phyloP scores from a whole-genome alignment of 345 rosid genomes.

The Populus pruinosa region DNA sequence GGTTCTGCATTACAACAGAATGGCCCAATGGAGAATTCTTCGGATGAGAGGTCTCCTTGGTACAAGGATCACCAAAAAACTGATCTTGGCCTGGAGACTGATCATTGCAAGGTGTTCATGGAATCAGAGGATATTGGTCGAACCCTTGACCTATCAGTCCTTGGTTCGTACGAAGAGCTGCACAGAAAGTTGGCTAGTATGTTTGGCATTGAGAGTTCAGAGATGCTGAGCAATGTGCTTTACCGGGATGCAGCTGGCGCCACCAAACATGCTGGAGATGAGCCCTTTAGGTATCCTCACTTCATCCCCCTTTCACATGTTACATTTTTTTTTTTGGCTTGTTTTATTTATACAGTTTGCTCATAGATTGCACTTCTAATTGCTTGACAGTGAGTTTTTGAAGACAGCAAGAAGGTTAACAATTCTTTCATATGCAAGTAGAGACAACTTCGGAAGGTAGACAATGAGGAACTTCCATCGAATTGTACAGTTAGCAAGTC shows the following conservation, averaged over 20 bases:
- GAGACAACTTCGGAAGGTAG: slow-evolving; percentile 52
- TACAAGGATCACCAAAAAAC: slow-evolving; percentile 40
- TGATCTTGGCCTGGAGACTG: slow-evolving; percentile 47
- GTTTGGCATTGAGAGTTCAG: slow-evolving; percentile 67
- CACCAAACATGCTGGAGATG: slow-evolving; percentile 63
- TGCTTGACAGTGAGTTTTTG: slow-evolving; percentile 66
- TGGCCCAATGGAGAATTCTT: slow-evolving; percentile 45
- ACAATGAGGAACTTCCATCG: slow-evolving; percentile 3
- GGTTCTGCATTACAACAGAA: slow-evolving; percentile 47
- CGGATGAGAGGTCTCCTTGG: slow-evolving; percentile 63
- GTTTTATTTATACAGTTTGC: neutral
- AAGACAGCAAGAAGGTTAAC: slow-evolving; percentile 82
- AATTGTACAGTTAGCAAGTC: slow-evolving; percentile 40
- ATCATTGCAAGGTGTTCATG: slow-evolving; percentile 86
- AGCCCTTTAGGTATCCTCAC: slow-evolving; percentile 65
- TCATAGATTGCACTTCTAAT: slow-evolving; percentile 2
- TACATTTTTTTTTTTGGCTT: neutral
- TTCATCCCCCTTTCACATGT: too few relatives aligned
- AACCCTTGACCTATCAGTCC: slow-evolving; percentile 66
- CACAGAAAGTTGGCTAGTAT: slow-evolving; percentile 58
- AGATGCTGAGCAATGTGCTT: slow-evolving; percentile 65
- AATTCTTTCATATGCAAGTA: slow-evolving; percentile 63
- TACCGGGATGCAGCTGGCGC: slow-evolving; percentile 63
- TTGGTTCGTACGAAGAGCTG: slow-evolving; percentile 79
- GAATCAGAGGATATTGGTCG: slow-evolving; percentile 83